Evolutionary conservation across 2,329 filamentous ascomycete species (phyloP), one percentile per base, ranked within the genome.

Genomic region (Kalaharituber pfeilii): DNA sequence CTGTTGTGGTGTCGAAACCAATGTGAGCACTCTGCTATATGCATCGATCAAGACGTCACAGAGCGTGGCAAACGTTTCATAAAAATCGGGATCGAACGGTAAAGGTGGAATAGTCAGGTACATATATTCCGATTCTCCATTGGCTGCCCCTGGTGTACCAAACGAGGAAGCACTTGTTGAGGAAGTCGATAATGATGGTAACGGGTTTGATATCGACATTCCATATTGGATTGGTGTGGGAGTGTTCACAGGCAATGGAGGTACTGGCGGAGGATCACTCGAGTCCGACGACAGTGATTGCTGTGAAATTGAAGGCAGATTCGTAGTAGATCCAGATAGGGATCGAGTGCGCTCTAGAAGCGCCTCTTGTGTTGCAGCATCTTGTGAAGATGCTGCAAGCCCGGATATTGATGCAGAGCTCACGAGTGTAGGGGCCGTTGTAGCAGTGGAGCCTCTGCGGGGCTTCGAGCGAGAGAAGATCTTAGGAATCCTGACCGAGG

Each of bases 31-130:
- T 53, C 81, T 79, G 30, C 80, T 80, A 69, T 98, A 98, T 65
- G 81, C 86, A 67, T 96, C 91, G 63, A 95, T 93, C 57, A 98
- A 72, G 2, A 94, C 86, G 66, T 98, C 91, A 70, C 91, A 96
- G 5, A 98, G 74, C 11, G 91, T 95, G 13, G 87, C 83, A 70
- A 96, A 96, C 0, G 88, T 95, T 70, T 93, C 87, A 68, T 89
- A 91, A 65, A 94, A 98, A 69, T 98, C 91, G 0, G 91, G 91
- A 60, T 96, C 88, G 65, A 98, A 98, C 0, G 91, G 91, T 49
- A 98, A 71, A 15, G 81, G 82, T 0, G 91, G 91, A n/a, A 89
- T 96, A 20, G 95, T 75, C 1, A 98, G 74, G 66, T 89, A 81
- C 0, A 80, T 79, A 67, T 95, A 98, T 64, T 93, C 86, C 65